These are phyloP conservation scores for Nothophaeocryptopus gaeumannii DNA, from an alignment of 2,329 filamentous ascomycete genomes.

Conservation along the genomic window DNA sequence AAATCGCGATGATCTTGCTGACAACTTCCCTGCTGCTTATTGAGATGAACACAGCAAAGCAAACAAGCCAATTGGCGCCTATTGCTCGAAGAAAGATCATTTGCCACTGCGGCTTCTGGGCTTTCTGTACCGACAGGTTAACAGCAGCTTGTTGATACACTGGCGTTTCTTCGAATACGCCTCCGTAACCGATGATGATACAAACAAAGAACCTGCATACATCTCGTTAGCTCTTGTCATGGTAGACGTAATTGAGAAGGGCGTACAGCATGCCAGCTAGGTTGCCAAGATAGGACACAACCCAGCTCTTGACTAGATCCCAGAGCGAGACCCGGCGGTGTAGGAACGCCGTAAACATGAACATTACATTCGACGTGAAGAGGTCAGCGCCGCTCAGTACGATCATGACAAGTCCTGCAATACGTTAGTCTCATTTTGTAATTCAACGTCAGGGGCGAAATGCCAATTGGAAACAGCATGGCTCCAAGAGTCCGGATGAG, in stretches of 20 bases:
- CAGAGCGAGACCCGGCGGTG: slow-evolving; percentile 20
- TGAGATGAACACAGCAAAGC: slow-evolving; percentile 50
- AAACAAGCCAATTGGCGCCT: slow-evolving; percentile 57
- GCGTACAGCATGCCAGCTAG: slow-evolving; percentile 36
- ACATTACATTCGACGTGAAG: slow-evolving; percentile 32
- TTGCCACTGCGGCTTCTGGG: slow-evolving; percentile 48
- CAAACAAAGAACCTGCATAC: slow-evolving; percentile 24
- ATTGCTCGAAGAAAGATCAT: slow-evolving; percentile 55
- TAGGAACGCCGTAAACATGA: slow-evolving; percentile 24
- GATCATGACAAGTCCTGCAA: slow-evolving; percentile 29
- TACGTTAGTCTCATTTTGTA: neutral
- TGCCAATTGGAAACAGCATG: slow-evolving; percentile 32
- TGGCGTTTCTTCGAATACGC: slow-evolving; percentile 31
- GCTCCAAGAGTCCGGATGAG: slow-evolving; percentile 33
- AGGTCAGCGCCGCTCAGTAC: slow-evolving; percentile 35
- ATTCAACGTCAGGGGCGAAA: no score
- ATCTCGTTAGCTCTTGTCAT: no score
- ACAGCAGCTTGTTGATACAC: slow-evolving; percentile 47
- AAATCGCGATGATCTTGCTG: slow-evolving; percentile 55
- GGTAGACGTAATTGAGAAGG: no score
- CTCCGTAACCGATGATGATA: slow-evolving; percentile 32
- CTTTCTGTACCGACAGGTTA: slow-evolving; percentile 49
- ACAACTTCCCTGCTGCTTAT: slow-evolving; percentile 50
- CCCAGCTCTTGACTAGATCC: slow-evolving; percentile 22
- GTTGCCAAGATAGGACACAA: slow-evolving; percentile 25